These are phyloP conservation scores for Kwoniella dendrophila DNA, from an alignment of 768 basidiomycete species.

Conservation along the genomic window DNA sequence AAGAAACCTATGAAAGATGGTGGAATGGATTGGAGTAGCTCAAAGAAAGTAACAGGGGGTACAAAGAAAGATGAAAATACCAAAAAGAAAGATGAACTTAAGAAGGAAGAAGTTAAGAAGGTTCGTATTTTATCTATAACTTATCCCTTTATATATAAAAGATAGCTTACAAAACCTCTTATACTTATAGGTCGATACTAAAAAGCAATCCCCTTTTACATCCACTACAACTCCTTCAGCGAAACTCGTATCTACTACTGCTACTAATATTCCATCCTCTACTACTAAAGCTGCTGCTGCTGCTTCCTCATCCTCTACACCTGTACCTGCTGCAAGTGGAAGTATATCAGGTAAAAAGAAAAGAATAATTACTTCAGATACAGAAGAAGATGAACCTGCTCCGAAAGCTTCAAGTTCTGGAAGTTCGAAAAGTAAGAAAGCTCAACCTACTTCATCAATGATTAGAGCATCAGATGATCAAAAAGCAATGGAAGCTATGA, in stretches of 20 bases:
- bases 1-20: slow-evolving; percentile 43
- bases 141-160: background rate
- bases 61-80: slow-evolving; percentile 15
- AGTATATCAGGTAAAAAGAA: slow-evolving; percentile 25
- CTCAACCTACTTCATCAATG: slow-evolving; percentile 35
- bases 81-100: slow-evolving; percentile 9
- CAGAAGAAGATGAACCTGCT: slow-evolving; percentile 26
- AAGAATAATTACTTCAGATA: slow-evolving; percentile 33
- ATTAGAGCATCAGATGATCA: slow-evolving; percentile 35
- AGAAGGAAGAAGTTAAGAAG: slow-evolving; percentile 12
- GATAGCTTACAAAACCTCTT: background rate
- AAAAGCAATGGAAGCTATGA: slow-evolving; percentile 53
- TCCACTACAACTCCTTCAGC: background rate
- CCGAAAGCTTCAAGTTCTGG: background rate
- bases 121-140: background rate
- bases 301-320: slow-evolving; percentile 1
- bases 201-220: background rate
- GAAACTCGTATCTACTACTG: background rate
- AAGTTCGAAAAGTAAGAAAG: background rate
- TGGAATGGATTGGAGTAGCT: slow-evolving; percentile 34
- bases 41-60: slow-evolving; percentile 18
- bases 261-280: background rate
- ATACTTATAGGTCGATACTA: slow-evolving; percentile 10
- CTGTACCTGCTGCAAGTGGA: background rate
- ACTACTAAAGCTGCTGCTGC: slow-evolving; percentile 1